Evolutionary conservation across 179 eudicot genomes (phyloP), one percentile per base, ranked within the genome.

Genomic region (Beta corolliflora): DNA sequence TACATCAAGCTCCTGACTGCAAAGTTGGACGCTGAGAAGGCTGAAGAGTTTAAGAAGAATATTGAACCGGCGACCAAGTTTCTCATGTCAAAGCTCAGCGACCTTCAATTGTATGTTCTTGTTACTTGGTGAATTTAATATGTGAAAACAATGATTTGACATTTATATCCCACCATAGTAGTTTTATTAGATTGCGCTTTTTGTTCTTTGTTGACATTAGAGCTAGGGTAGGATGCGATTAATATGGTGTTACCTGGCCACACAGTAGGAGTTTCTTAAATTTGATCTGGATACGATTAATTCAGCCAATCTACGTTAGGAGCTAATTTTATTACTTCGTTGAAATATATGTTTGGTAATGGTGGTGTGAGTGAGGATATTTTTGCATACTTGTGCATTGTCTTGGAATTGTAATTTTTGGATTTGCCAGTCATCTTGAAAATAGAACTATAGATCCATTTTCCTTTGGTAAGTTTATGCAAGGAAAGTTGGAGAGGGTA

Each of bases 61-160:
- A 78, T 93, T 4, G 89, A 91, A 82, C 77, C 85, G 1, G 96
- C 97, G 45, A 90, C 93, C 21, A 93, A 93, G 86, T 91, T 59
- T 81, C 88, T 95, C 80, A 80, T 95, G 76, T 75, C 88, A 4
- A 95, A 94, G 85, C 88, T 95, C 55, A 89, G 81, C 8, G 99
- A 95, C 87, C 92, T 95, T 66, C 97, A 94, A 81, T 89, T 94
- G 95, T 94, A 88, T 82, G 95, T 79, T 53, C 45, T 53, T 60
- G 5, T 19, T 52, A 16, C 61, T 25, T 54, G 21, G 5, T 31
- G 9, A 50, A 3, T 18, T 50, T 44, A 3, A 18, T 15, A 14
- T 18, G 25, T 44, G 44, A 15, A 31, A 18, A 13, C 8, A 2
- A 0, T 0, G 1, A 15, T 45, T 15, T 15, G 54, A 19, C 23